phyloP scores from a whole-genome alignment of 129 eudicot species.

The Gnaphalium uliginosum region DNA sequence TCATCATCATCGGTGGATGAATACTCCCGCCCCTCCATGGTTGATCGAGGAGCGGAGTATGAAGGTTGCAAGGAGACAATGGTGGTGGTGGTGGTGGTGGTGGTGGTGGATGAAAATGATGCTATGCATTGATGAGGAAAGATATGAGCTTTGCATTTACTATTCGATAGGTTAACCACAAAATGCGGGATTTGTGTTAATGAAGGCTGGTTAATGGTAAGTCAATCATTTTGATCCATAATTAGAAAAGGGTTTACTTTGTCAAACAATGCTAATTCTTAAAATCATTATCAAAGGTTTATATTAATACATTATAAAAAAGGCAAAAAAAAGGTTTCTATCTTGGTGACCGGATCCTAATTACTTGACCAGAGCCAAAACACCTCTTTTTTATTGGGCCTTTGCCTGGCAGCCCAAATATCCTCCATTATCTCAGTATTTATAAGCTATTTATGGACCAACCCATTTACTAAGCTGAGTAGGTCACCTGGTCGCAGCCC shows the following conservation, averaged over 20 bases:
- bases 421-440: background rate
- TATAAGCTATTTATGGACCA: too few relatives aligned
- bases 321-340: background rate
- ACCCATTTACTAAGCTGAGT: too few relatives aligned
- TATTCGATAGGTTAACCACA: constrained; percentile 17
- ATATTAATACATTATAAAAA: background rate
- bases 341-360: background rate
- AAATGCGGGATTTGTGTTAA: constrained; percentile 28
- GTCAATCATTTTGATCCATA: constrained; percentile 1
- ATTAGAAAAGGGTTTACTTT: constrained; percentile 17
- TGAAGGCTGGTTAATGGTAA: background rate
- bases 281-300: background rate
- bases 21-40: constrained; percentile 40
- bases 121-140: background rate
- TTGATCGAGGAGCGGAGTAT: constrained; percentile 31
- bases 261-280: background rate
- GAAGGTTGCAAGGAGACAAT: constrained; percentile 18
- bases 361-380: background rate
- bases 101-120: constrained; percentile 19
- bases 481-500: too few relatives aligned
- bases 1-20: constrained; percentile 4
- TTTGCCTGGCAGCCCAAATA: background rate
- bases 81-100: constrained; percentile 31
- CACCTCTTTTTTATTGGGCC: background rate
- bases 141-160: background rate